Conservation (phyloP, 495 filamentous ascomycete species). For the Aspergillus heteromorphus region DNA sequence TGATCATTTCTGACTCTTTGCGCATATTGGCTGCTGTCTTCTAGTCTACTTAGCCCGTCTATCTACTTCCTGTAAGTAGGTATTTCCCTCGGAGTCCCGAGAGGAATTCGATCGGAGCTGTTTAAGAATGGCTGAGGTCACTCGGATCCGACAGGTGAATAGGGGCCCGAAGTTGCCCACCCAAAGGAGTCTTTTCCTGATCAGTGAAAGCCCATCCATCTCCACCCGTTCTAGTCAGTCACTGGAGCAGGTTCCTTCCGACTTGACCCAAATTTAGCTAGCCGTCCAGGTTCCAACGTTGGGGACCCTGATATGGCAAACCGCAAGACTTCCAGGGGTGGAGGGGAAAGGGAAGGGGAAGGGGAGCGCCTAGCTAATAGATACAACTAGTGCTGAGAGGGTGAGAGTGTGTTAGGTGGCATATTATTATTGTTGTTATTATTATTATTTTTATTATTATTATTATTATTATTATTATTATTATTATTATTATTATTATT, state of each 20-base stretch:
- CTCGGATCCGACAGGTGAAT: constrained; percentile 1
- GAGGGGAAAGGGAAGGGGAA: neutral
- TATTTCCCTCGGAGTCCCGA: neutral
- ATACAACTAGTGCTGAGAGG: too few species aligned
- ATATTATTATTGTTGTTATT: neutral
- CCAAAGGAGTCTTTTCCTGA: neutral
- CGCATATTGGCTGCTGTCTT: too few species aligned
- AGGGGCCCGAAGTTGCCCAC: neutral
- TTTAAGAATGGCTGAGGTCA: neutral
- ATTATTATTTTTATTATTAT: neutral
- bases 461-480: neutral
- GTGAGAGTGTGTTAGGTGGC: neutral
- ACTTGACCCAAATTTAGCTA: neutral
- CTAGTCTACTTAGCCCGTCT: too few species aligned
- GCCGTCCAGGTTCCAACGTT: neutral
- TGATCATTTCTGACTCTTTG: too few species aligned
- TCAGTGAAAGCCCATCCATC: neutral
- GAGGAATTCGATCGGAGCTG: neutral
- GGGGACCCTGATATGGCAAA: neutral
- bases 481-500: neutral
- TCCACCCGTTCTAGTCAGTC: neutral
- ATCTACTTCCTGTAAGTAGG: too few species aligned
- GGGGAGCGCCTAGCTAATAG: neutral
- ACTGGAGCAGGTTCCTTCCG: neutral
- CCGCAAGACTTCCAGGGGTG: neutral